phyloP scores from a whole-genome alignment of 2,329 filamentous ascomycete species.

The Neonectria sp. region DNA sequence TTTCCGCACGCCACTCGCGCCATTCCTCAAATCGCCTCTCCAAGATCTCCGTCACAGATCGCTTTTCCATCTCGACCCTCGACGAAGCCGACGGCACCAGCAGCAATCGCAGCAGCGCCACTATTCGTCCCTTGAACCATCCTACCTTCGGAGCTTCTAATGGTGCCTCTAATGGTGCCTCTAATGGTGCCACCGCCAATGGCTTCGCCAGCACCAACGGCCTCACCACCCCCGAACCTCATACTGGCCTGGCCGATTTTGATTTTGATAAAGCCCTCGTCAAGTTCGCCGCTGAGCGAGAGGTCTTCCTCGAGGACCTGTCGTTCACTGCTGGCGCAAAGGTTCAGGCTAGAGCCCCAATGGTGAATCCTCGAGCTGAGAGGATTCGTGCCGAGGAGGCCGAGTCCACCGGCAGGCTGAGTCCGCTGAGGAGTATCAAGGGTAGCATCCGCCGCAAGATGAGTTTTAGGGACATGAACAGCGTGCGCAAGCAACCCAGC shows the following conservation, averaged over 20 bases:
- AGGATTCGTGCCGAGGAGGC: slow-evolving; percentile 84
- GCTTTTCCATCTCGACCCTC: slow-evolving; percentile 68
- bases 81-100: slow-evolving; percentile 72
- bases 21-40: slow-evolving; percentile 73
- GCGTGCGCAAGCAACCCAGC: slow-evolving; percentile 88
- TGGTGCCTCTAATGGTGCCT: slow-evolving; percentile 30
- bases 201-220: slow-evolving; percentile 50
- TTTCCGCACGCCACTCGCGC: slow-evolving; percentile 68
- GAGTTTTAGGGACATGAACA: slow-evolving; percentile 95
- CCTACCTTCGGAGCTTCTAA: slow-evolving; percentile 44
- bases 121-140: slow-evolving; percentile 66
- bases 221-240: slow-evolving; percentile 49
- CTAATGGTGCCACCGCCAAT: slow-evolving; percentile 38
- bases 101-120: slow-evolving; percentile 78
- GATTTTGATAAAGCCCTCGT: slow-evolving; percentile 95
- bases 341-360: slow-evolving; percentile 77
- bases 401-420: slow-evolving; percentile 66
- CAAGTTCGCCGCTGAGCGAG: slow-evolving; percentile 96
- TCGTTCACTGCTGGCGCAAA: slow-evolving; percentile 89
- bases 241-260: slow-evolving; percentile 72
- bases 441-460: slow-evolving; percentile 94
- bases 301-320: slow-evolving; percentile 93
- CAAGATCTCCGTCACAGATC: slow-evolving; percentile 65
- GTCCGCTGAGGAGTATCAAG: slow-evolving; percentile 73
- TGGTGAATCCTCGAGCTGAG: slow-evolving; percentile 85